Evolutionary conservation across 106 monocot genomes (phyloP).

Genomic region (Triglochin maritima): DNA sequence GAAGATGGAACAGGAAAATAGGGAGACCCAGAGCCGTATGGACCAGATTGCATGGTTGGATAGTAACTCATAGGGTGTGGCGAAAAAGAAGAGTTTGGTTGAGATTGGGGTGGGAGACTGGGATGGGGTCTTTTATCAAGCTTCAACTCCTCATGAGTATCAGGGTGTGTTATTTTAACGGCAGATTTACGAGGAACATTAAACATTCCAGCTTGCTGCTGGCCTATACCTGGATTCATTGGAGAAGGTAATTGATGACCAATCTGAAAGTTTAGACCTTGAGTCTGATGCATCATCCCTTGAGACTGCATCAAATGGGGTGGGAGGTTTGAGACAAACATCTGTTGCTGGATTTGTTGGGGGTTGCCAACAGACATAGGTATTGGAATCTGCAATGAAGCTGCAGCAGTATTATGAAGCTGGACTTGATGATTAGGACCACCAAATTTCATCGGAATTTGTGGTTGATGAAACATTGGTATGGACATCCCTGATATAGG

Average conservation of each 20-base stretch:
- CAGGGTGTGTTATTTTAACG: conserved; percentile 83
- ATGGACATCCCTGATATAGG: background rate
- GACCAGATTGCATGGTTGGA: conserved; percentile 14
- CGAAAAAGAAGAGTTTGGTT: conserved; percentile 20
- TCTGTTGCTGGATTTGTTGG: conserved; percentile 44
- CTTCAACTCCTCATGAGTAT: conserved; percentile 74
- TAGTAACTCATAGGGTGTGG: conserved; percentile 35
- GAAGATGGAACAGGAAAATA: conserved; percentile 29
- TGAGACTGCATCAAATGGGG: conserved; percentile 47
- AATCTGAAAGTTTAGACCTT: conserved; percentile 44
- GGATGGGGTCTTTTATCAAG: conserved; percentile 43
- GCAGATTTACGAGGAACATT: conserved; percentile 25
- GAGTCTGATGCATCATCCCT: conserved; percentile 62
- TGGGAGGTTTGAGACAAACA: conserved; percentile 53
- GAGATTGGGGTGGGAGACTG: conserved; percentile 24
- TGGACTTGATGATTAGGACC: background rate
- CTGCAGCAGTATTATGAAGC: conserved; percentile 13
- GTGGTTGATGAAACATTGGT: conserved; percentile 2
- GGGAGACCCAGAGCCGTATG: conserved; percentile 28
- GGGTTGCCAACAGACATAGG: conserved; percentile 34
- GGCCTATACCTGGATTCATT: conserved; percentile 33
- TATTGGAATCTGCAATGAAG: conserved; percentile 50
- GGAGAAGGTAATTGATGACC: conserved; percentile 51
- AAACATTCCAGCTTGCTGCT: conserved; percentile 44
- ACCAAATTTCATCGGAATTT: conserved; percentile 2